Base-by-base conservation (phyloP, 129 eudicot species). In the Pseudognaphalium luteoalbum region DNA sequence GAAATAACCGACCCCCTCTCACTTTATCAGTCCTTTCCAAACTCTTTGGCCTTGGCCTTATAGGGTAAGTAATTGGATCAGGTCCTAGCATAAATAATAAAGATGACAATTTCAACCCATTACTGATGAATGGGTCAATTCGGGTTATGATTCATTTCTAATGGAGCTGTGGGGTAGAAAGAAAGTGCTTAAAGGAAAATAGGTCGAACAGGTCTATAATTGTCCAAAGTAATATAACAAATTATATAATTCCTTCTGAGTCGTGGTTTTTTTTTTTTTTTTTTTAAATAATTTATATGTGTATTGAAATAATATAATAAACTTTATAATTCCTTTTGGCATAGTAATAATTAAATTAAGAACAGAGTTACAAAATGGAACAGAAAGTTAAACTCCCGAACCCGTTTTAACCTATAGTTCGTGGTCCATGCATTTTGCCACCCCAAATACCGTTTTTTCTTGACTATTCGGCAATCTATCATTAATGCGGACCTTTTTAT, bases 41-140 rank as follows among this genome's bases (percentile, higher is more conserved):
- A 64, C 67, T 76, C 80, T 86, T 82, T 28, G 74, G 74, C 60
- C 86, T 86, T 35, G 89, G 89, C 66, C 84, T 86, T 19, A 60
- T 86, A 54, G 52, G 52, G 52, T 44, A 44, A 44, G 52, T 44
- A 44, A 44, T 3, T 10, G 50, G 16, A 44, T 44, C 16, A 3
- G 12, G 17, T 44, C 8, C 14, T 68, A 21, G 20, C 22, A 68
- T 44, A 22, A 35, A 42, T 68, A 12, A 68, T 22, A 68, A 17
- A 42, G 33, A 68, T 41, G 21, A 7, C 19, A 68, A 47, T 28
- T 29, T 50, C 21, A 37, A 47, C 28, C 15, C 60, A 51, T 51
- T 47, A 60, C 1, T 42, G 29, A 3, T 15, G 42, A 29, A 1
- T 12, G 19, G 51, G 25, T 16, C 19, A 6, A 66, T 66, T 67